A percentile compares a stretch with the other conserved stretches of the same genome.
Conservation (phyloP, 2,329 filamentous ascomycete species). For the Leptographium flavum region DNA sequence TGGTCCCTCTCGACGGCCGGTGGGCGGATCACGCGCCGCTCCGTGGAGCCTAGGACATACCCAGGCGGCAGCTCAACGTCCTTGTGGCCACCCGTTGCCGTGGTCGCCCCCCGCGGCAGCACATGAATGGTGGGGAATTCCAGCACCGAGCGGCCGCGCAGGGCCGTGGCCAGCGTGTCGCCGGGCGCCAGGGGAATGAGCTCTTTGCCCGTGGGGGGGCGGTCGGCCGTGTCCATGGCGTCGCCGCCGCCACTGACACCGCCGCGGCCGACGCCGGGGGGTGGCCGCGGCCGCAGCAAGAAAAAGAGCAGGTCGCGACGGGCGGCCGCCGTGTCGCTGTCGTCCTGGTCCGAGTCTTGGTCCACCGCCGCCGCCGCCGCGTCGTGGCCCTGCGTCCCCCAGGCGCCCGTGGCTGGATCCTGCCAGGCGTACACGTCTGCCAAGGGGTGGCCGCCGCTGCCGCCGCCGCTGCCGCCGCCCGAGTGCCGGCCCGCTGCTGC, state of each 20-base stretch:
- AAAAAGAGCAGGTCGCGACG: conserved; percentile 15
- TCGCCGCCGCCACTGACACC: neutral
- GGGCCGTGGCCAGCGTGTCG: conserved; percentile 32
- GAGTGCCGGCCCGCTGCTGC: neutral
- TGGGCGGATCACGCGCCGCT: conserved; percentile 8
- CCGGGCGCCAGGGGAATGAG: conserved; percentile 39
- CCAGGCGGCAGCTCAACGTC: conserved; percentile 11
- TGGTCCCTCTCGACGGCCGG: too few relatives aligned
- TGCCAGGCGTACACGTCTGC: neutral
- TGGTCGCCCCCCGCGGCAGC: conserved; percentile 20
- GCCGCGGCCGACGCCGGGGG: neutral
- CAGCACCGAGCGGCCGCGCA: conserved; percentile 44
- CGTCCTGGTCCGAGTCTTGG: neutral
- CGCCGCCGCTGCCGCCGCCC: neutral
- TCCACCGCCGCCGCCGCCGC: neutral
- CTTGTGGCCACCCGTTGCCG: neutral
- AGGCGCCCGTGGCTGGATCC: neutral
- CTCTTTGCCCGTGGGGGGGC: conserved; percentile 6
- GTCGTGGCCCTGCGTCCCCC: conserved; percentile 2
- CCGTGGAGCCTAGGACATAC: conserved; percentile 12
- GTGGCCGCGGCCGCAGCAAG: conserved; percentile 11
- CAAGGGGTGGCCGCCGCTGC: too few relatives aligned
- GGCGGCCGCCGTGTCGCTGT: conserved; percentile 11
- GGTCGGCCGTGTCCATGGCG: too few relatives aligned
- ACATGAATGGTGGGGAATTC: conserved; percentile 62